phyloP scores from a whole-genome alignment of 257 asterid species.

The Thymus quinquecostatus region DNA sequence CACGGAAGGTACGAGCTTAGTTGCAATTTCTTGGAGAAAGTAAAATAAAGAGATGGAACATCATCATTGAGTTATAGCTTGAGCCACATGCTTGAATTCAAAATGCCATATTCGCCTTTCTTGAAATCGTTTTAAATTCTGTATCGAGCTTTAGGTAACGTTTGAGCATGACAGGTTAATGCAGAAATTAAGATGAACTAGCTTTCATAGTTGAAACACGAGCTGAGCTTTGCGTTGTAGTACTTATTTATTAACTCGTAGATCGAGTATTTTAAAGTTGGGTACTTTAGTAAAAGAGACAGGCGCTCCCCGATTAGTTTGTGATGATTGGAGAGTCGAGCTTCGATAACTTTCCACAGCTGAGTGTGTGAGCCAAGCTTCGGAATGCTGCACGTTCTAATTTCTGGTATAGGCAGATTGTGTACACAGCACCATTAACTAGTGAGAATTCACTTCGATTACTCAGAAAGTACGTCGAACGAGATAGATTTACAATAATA shows the following conservation, averaged over 20 bases:
- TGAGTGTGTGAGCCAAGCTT: background rate
- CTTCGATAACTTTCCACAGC: background rate
- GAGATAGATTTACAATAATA: background rate
- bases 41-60: background rate
- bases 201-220: background rate
- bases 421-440: too few relatives aligned
- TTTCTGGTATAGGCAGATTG: too few relatives aligned
- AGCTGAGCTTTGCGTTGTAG: background rate
- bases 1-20: constrained; percentile 68
- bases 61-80: too few relatives aligned
- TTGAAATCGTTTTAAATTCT: background rate
- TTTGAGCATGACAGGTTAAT: background rate
- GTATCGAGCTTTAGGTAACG: constrained; percentile 1
- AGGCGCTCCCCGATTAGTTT: background rate
- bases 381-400: too few relatives aligned
- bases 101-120: background rate
- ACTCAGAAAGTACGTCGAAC: too few relatives aligned
- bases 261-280: background rate
- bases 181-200: background rate
- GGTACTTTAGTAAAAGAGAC: background rate
- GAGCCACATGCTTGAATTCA: background rate
- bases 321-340: background rate
- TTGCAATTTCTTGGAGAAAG: too few relatives aligned
- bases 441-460: too few relatives aligned
- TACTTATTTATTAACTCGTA: background rate